phyloP scores from a whole-genome alignment of 192 early-diverging fungal genomes.

The Glomus cerebriforme region DNA sequence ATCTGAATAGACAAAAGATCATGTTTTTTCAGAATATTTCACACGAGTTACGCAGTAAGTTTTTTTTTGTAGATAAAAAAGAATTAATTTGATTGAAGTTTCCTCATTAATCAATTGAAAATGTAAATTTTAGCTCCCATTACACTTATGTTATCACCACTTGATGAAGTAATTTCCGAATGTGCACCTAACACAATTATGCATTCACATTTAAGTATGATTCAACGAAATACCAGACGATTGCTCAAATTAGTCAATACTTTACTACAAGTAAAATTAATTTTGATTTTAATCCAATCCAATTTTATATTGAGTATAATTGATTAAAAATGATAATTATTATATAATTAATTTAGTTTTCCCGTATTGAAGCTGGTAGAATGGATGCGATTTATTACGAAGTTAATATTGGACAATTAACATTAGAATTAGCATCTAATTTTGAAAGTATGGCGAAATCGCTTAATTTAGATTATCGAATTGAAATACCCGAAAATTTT shows the following conservation, averaged over 20 bases:
- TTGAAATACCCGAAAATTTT: conserved; percentile 34
- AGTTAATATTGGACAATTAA: conserved; percentile 48
- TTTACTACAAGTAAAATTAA: conserved; percentile 38
- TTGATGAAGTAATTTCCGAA: conserved; percentile 50
- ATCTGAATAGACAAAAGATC: conserved; percentile 45
- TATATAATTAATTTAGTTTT: conserved; percentile 48
- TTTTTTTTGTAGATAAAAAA: background rate
- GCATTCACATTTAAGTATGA: conserved; percentile 39
- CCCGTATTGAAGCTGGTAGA: conserved; percentile 55
- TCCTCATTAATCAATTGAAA: background rate
- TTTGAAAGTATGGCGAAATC: conserved; percentile 57
- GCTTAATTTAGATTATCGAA: conserved; percentile 44
- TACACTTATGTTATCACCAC: conserved; percentile 54
- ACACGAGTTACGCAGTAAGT: conserved; percentile 50
- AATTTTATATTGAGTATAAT: background rate
- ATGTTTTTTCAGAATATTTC: conserved; percentile 47
- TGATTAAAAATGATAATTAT: conserved; percentile 2
- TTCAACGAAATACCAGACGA: conserved; percentile 51
- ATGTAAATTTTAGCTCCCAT: conserved; percentile 43
- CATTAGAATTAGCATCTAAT: conserved; percentile 51
- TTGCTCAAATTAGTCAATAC: conserved; percentile 60
- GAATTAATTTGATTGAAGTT: background rate
- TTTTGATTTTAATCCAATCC: background rate
- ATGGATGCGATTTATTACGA: conserved; percentile 50
- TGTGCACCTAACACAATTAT: conserved; percentile 34